Conservation (phyloP, 306 rosid genomes). For the Cucurbita pepo region DNA sequence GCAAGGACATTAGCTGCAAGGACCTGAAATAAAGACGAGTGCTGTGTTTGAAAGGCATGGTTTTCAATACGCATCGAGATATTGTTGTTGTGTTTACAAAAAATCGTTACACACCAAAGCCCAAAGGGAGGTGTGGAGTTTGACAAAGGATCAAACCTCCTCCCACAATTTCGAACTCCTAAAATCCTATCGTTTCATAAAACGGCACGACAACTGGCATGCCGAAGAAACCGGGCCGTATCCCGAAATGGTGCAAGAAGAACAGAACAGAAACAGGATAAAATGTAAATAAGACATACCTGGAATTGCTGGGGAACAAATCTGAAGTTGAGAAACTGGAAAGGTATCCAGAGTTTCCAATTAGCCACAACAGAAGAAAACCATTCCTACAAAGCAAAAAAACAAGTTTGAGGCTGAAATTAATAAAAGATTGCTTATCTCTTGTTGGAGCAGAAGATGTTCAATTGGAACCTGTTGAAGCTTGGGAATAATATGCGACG, state of each 20-base stretch:
- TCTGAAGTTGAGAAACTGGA: slow-evolving; percentile 89
- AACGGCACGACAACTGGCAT: background rate
- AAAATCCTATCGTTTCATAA: background rate
- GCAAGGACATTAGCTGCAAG: slow-evolving; percentile 81
- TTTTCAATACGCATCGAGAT: background rate
- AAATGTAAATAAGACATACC: slow-evolving; percentile 22
- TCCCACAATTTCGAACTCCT: background rate
- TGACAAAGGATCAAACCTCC: background rate
- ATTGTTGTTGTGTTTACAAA: background rate
- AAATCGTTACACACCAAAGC: background rate
- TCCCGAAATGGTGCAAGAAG: background rate
- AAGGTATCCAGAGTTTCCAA: slow-evolving; percentile 97
- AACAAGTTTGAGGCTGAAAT: background rate
- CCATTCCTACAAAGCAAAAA: slow-evolving; percentile 59
- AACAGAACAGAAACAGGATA: background rate
- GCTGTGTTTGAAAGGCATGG: background rate
- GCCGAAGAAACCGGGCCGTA: background rate
- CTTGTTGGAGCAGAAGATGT: background rate
- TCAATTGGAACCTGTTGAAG: slow-evolving; percentile 61
- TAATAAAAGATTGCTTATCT: background rate
- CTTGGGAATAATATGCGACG: slow-evolving; percentile 61
- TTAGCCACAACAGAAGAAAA: slow-evolving; percentile 72
- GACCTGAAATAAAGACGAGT: slow-evolving; percentile 38
- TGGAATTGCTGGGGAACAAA: slow-evolving; percentile 94
- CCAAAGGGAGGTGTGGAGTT: background rate